Evolutionary conservation across 495 filamentous ascomycete genomes (phyloP).

Genomic region (Aspergillus asperescens): DNA sequence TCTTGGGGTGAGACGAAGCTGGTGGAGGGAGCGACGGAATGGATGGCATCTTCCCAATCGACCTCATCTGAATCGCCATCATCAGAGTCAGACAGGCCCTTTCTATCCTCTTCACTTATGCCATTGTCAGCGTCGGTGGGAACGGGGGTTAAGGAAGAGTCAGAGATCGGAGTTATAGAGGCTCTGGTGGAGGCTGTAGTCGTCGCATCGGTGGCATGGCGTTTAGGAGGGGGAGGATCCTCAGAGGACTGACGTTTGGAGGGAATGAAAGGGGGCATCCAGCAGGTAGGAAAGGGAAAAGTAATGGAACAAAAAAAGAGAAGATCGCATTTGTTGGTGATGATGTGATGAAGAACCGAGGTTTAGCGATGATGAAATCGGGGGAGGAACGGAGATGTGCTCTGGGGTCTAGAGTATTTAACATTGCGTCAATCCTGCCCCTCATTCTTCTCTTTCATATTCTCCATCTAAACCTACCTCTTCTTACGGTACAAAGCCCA

Average conservation of each 20-base stretch:
- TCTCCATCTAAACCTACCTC: neutral
- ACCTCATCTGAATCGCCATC: constrained; percentile 60
- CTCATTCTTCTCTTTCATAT: neutral
- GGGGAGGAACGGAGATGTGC: neutral
- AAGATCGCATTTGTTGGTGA: neutral
- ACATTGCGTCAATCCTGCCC: neutral
- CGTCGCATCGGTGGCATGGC: constrained; percentile 38
- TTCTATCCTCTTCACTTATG: neutral
- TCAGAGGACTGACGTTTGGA: constrained; percentile 46
- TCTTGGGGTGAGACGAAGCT: constrained; percentile 29
- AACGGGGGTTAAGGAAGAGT: constrained; percentile 61
- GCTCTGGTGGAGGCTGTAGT: constrained; percentile 30
- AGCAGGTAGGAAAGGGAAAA: constrained; percentile 4
- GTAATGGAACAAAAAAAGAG: neutral
- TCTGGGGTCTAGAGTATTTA: too few relatives aligned
- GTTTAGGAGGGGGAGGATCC: constrained; percentile 67
- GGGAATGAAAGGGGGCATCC: constrained; percentile 52
- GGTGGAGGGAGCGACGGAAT: constrained; percentile 30
- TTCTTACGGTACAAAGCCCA: neutral
- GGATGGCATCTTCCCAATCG: constrained; percentile 84
- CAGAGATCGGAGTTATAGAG: constrained; percentile 37
- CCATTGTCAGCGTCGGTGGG: constrained; percentile 24
- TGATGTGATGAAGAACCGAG: constrained; percentile 3
- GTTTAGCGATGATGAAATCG: constrained; percentile 9
- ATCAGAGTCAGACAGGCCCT: constrained; percentile 29